These are phyloP conservation scores for Aspergillus sergii DNA, from an alignment of 2,329 filamentous ascomycete genomes.

Conservation along the genomic window DNA sequence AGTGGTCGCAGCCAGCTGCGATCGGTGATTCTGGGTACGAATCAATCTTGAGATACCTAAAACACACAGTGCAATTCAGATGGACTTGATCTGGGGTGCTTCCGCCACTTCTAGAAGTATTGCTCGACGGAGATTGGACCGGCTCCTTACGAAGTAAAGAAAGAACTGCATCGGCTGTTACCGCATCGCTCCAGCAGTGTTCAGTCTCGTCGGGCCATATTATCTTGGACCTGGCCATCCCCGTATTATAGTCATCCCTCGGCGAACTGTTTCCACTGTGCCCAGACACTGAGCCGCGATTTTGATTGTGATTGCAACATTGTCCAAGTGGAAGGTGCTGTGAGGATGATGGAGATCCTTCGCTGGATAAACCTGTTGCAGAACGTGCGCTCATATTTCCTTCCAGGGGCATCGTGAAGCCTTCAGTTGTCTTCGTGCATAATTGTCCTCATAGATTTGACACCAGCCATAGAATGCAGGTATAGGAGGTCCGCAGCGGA, in stretches of 20 bases:
- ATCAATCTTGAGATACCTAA: constrained; percentile 10
- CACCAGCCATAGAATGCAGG: not conserved
- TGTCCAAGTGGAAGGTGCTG: not conserved
- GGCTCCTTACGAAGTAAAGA: constrained; percentile 21
- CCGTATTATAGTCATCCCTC: not conserved
- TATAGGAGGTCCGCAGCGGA: not conserved
- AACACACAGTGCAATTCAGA: constrained; percentile 17
- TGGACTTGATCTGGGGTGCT: not conserved
- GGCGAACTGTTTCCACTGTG: not conserved
- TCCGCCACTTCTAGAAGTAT: not conserved
- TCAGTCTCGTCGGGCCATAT: constrained; percentile 1
- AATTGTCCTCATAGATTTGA: not conserved
- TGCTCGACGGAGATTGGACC: constrained; percentile 1
- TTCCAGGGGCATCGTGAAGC: not conserved
- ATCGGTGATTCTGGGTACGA: constrained; percentile 17
- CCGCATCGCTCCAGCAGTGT: constrained; percentile 20
- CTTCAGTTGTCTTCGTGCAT: not conserved
- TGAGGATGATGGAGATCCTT: not conserved
- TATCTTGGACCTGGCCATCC: not conserved
- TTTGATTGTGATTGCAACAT: not conserved
- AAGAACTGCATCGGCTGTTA: constrained; percentile 20
- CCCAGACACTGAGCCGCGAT: not conserved
- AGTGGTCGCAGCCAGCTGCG: constrained; percentile 19
- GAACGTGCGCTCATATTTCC: not conserved
- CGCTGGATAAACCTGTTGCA: not conserved